A percentile compares a stretch with the other conserved stretches of the same genome.
phyloP scores from a whole-genome alignment of 495 filamentous ascomycete genomes.

The Xylaria grammica region DNA sequence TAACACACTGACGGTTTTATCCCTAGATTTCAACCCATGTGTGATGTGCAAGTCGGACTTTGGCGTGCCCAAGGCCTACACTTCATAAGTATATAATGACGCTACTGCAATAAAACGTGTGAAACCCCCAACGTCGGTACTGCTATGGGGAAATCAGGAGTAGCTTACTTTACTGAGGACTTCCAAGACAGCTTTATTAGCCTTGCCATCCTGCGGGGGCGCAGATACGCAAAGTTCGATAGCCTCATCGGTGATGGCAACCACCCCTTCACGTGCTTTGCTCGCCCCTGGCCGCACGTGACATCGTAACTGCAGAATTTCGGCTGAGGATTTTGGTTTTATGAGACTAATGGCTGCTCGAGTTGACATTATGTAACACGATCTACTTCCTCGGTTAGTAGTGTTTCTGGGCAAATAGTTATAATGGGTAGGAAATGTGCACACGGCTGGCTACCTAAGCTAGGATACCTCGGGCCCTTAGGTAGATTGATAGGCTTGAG shows the following conservation, averaged over 20 bases:
- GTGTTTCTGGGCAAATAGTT: background rate
- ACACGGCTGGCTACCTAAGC: background rate
- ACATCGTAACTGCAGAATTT: conserved; percentile 58
- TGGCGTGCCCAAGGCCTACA: conserved; percentile 60
- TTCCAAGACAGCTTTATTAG: conserved; percentile 68
- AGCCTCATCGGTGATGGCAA: conserved; percentile 54
- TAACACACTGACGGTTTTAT: conserved; percentile 60
- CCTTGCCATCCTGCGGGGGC: conserved; percentile 67
- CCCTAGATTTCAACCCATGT: conserved; percentile 64
- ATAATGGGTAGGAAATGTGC: background rate
- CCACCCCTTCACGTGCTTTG: conserved; percentile 63
- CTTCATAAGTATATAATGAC: conserved; percentile 3
- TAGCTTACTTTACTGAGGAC: conserved; percentile 64
- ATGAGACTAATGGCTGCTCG: conserved; percentile 35
- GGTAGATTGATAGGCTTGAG: too few species aligned
- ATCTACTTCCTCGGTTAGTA: background rate
- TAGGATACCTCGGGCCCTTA: too few species aligned
- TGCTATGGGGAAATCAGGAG: background rate
- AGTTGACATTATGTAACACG: conserved; percentile 26
- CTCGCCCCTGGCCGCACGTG: conserved; percentile 69
- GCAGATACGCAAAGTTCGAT: conserved; percentile 69
- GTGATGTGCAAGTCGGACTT: conserved; percentile 68
- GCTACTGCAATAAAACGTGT: background rate
- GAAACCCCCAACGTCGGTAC: background rate
- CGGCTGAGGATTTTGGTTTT: conserved; percentile 42